A percentile compares a stretch with the other conserved stretches of the same genome.
Evolutionary conservation across 2,329 filamentous ascomycete species (phyloP).

Genomic region (Ophiostoma australiae): DNA sequence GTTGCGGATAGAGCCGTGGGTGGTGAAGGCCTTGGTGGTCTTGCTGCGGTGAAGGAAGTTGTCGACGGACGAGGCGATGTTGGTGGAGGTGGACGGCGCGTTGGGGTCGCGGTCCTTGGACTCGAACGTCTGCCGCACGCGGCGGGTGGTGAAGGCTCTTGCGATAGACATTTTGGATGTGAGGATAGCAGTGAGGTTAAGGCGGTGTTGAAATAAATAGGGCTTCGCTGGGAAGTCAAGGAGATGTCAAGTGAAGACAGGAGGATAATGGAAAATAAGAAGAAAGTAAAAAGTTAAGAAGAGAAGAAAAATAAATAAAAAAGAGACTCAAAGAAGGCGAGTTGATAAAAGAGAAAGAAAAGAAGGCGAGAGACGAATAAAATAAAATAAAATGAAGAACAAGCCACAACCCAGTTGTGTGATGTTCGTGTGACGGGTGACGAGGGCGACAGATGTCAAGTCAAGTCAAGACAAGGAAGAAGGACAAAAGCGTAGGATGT

Average conservation of each 20-base stretch:
- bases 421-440: slow-evolving; percentile 16
- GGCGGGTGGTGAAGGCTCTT: slow-evolving; percentile 67
- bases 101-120: slow-evolving; percentile 37
- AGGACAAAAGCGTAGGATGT: slow-evolving; percentile 8
- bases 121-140: slow-evolving; percentile 53
- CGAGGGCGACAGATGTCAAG: slow-evolving; percentile 15
- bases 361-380: neutral
- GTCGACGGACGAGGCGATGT: slow-evolving; percentile 30
- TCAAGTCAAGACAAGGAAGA: slow-evolving; percentile 15
- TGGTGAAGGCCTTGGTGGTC: slow-evolving; percentile 43
- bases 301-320: neutral
- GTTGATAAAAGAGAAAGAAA: neutral
- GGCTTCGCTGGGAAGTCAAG: slow-evolving; percentile 15
- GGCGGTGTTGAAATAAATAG: slow-evolving; percentile 5
- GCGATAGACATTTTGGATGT: slow-evolving; percentile 44
- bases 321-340: neutral
- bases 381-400: neutral
- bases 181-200: neutral
- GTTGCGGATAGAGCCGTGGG: slow-evolving; percentile 48
- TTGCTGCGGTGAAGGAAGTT: slow-evolving; percentile 45
- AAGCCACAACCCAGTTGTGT: slow-evolving; percentile 29
- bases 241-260: too few relatives aligned
- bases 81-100: neutral
- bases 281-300: slow-evolving; percentile 4
- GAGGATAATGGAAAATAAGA: neutral